phyloP scores from a whole-genome alignment of 805 yeast species.

The Saccharomyces jurei region DNA sequence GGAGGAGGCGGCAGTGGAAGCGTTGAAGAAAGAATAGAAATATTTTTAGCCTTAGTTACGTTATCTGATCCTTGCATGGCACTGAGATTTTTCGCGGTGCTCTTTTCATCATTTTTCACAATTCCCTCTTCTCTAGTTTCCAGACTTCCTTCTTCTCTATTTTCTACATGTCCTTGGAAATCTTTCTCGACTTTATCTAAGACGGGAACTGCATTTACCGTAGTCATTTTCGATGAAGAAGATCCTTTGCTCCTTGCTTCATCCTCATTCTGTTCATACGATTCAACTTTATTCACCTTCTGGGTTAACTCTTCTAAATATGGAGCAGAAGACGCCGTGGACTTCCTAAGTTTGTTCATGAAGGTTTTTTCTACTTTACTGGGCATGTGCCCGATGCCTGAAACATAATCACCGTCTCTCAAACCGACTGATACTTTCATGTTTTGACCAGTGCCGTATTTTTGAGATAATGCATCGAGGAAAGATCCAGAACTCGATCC shows the following conservation, averaged over 20 bases:
- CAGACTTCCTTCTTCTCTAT: neutral
- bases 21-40: neutral
- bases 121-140: neutral
- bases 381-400: neutral
- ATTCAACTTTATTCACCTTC: conserved; percentile 8
- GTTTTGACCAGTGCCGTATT: conserved; percentile 26
- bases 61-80: neutral
- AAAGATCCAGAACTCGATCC: conserved; percentile 21
- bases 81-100: neutral
- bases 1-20: conserved; percentile 6
- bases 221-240: neutral
- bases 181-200: neutral
- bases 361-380: conserved; percentile 16
- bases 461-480: conserved; percentile 26
- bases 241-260: neutral
- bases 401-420: neutral
- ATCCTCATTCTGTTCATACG: neutral
- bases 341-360: conserved; percentile 25
- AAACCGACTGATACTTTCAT: conserved; percentile 2
- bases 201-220: neutral
- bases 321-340: conserved; percentile 15
- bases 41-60: neutral
- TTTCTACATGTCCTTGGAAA: neutral
- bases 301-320: conserved; percentile 22
- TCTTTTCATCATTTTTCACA: too few species aligned